Evolutionary conservation across 306 rosid species (phyloP), one percentile per base, ranked within the genome.

Genomic region (Vachellia pachyceras): DNA sequence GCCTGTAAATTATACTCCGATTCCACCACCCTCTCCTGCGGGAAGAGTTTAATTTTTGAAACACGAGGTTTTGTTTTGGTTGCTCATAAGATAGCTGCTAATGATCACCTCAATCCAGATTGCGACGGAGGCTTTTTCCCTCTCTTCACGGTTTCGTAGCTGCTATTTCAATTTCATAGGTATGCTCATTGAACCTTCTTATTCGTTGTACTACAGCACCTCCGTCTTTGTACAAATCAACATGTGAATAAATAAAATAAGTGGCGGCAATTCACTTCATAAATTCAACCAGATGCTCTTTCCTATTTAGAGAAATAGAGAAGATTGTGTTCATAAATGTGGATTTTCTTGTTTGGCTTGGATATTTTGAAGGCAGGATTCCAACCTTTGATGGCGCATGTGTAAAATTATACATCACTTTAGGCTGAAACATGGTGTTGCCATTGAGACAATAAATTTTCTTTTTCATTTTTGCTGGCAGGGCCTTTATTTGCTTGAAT

Each of bases 1-100:
- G 23, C 71, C 85, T 44, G 75, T 83, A 66, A 75, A 79, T 78
- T 95, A 90, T 78, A 89, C 92, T 80, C 85, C 92, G 75, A 89
- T 79, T 81, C 99, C 99, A 39, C 99, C 99, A 4, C 80, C 82
- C 79, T 95, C 99, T 36, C 99, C 97, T 25, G 92, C 90, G 64
- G 97, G 92, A 6, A 95, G 97, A 82, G 97, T 93, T 70, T 95
- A 90, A 85, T 73, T 67, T 76, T 69, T 54, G 58, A 13, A 72
- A 66, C 55, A 47, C 49, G 42, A 83, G 75, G 58, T 58, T 63
- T 57, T 49, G 0, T 47, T 15, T 76, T 77, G 20, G 68, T 55
- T 72, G 60, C 79, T 72, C 50, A 15, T 78, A n/a, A 82, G 77
- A 67, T 76, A 81, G 80, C 75, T 72, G 79, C 73, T 77, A 75